Conservation (phyloP, 345 rosid genomes). For the Hevea brasiliensis region DNA sequence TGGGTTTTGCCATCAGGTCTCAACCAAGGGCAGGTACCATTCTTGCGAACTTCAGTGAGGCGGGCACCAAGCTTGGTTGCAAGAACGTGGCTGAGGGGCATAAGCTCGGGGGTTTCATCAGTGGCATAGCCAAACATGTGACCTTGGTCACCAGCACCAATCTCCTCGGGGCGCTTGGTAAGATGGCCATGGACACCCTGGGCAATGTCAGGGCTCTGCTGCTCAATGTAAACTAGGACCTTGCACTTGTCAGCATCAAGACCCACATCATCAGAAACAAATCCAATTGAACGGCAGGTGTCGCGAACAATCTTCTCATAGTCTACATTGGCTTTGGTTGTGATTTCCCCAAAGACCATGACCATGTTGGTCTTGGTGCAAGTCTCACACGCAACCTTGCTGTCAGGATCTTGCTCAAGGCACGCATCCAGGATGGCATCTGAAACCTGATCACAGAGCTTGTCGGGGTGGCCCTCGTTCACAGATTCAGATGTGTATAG, state of each 20-base stretch:
- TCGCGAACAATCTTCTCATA: constrained; percentile 19
- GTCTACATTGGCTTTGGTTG: constrained; percentile 21
- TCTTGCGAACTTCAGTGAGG: constrained; percentile 24
- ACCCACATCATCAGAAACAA: constrained; percentile 26
- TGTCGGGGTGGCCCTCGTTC: constrained; percentile 29
- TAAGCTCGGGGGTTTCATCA: constrained; percentile 22
- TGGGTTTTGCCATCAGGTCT: constrained; percentile 29
- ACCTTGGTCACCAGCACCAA: constrained; percentile 28
- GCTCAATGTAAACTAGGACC: constrained; percentile 20
- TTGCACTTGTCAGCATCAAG: constrained; percentile 26
- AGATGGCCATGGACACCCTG: constrained; percentile 28
- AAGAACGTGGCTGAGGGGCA: constrained; percentile 25
- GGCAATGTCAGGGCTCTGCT: constrained; percentile 27
- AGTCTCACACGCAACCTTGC: constrained; percentile 24
- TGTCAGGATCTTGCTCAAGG: constrained; percentile 24
- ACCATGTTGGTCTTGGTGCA: constrained; percentile 25
- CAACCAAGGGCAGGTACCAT: constrained; percentile 22
- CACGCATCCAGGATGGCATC: constrained; percentile 26
- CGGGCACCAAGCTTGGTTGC: constrained; percentile 25
- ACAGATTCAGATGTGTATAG: constrained; percentile 24
- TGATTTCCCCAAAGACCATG: constrained; percentile 23
- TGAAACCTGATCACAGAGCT: constrained; percentile 23
- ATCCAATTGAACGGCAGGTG: constrained; percentile 18
- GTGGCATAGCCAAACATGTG: constrained; percentile 28
- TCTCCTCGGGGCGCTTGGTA: constrained; percentile 22